These are phyloP conservation scores for Sclerotinia nivalis DNA, from an alignment of 2,329 filamentous ascomycete genomes.

Conservation along the genomic window DNA sequence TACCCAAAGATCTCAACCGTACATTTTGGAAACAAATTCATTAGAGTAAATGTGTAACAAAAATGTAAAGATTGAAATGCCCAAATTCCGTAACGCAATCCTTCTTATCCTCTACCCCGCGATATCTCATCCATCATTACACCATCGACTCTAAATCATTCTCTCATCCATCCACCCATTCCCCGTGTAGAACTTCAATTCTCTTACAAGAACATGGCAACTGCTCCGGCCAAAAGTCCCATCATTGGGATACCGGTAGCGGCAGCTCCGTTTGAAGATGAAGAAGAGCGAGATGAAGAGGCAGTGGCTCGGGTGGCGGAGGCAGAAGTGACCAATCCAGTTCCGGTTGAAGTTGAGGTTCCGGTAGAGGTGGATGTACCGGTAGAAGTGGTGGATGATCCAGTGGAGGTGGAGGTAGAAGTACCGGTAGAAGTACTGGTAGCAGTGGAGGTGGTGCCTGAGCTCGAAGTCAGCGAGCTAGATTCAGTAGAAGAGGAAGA, in stretches of 20 bases:
- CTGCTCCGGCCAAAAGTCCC: conserved; percentile 21
- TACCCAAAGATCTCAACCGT: background rate
- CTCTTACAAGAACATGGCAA: conserved; percentile 22
- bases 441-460: background rate
- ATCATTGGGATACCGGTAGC: conserved; percentile 22
- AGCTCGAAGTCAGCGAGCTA: conserved; percentile 10
- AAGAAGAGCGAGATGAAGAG: background rate
- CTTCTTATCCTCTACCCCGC: background rate
- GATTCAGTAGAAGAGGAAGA: background rate
- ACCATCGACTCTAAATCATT: background rate
- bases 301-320: background rate
- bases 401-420: conserved; percentile 1
- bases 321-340: background rate
- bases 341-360: background rate
- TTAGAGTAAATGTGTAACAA: background rate
- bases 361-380: background rate
- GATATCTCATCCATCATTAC: conserved; percentile 13
- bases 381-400: conserved; percentile 4
- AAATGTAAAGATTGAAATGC: background rate
- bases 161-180: background rate
- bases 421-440: background rate
- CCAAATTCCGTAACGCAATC: conserved; percentile 1
- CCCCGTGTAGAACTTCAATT: background rate
- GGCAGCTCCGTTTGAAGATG: conserved; percentile 13
- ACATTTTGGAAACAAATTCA: background rate